These are phyloP conservation scores for Centaurea solstitialis DNA, from an alignment of 129 eudicot genomes.

Conservation along the genomic window DNA sequence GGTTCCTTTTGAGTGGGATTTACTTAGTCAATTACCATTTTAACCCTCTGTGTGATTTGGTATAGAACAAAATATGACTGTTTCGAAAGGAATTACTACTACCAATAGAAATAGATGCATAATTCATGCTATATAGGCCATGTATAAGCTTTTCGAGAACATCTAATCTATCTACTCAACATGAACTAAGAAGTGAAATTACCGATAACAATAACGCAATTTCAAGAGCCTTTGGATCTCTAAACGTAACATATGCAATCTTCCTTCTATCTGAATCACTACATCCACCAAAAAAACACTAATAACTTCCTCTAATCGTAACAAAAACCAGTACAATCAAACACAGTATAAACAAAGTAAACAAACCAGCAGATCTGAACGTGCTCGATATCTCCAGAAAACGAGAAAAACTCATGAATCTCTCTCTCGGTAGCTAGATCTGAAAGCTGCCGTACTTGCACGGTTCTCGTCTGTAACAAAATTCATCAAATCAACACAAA, in stretches of 20 bases:
- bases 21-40: too few relatives aligned
- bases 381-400: conserved; percentile 81
- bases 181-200: background rate
- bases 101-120: background rate
- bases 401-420: conserved; percentile 48
- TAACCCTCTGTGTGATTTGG: too few relatives aligned
- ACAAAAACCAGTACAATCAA: background rate
- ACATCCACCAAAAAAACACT: conserved; percentile 15
- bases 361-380: conserved; percentile 45
- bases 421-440: conserved; percentile 98
- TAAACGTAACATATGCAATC: conserved; percentile 68
- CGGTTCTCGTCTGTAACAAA: conserved; percentile 65
- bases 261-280: conserved; percentile 52
- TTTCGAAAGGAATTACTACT: background rate
- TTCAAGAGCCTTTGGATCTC: conserved; percentile 75
- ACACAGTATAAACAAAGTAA: background rate
- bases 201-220: conserved; percentile 72
- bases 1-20: too few relatives aligned
- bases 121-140: background rate
- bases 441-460: conserved; percentile 75
- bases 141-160: background rate
- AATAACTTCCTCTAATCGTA: background rate
- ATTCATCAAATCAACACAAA: background rate
- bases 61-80: too few relatives aligned
- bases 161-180: background rate